Evolutionary conservation across 225 moss, liverwort and hornwort genomes (phyloP), one percentile per base, ranked within the genome.

Genomic region (Asterella californica): DNA sequence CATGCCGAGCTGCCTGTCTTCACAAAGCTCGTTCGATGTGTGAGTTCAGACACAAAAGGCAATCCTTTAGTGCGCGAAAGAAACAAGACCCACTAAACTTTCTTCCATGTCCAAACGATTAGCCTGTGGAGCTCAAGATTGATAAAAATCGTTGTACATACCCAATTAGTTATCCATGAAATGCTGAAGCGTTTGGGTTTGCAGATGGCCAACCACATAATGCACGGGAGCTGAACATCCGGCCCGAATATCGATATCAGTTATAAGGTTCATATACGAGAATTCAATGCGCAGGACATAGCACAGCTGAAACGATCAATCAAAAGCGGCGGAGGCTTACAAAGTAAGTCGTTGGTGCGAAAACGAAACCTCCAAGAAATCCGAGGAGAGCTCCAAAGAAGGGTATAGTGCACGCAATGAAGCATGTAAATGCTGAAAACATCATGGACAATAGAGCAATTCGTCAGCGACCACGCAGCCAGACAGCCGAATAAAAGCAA

Each of bases 301-400:
- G 34, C 22, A n/a, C 37, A 45, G 48, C 8, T 68, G 25, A 42
- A 27, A 73, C n/a, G 19, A 72, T 10, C 25, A 52, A 50, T n/a
- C 49, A 52, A 48, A 15, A 37, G 12, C 0, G 21, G 42, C 42
- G 25, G 60, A 54, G 46, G 18, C 85, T 80, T 55, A 93, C 93
- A 57, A 93, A 93, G 38, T 83, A 91, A 0, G 93, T 93, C 0
- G 93, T 91, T 24, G 93, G 93, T 65, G 91, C 91, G 78, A 91
- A 93, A 42, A 90, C 93, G 36, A 93, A 93, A 12, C 93, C 93
- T 9, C 91, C 93, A 9, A 93, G 84, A 30, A 93, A 91, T 12
- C 93, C 93, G 15, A 93, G 85, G 36, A 93, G 85, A 66, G 88
- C 91, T 36, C 87, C 81, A 59, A 93, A 93, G 65, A 91, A 91